Percentiles rank a stretch among this genome's conserved stretches.
Evolutionary conservation across 1,284 basidiomycete species (phyloP).

Genomic region (Hypsizygus ulmarius): DNA sequence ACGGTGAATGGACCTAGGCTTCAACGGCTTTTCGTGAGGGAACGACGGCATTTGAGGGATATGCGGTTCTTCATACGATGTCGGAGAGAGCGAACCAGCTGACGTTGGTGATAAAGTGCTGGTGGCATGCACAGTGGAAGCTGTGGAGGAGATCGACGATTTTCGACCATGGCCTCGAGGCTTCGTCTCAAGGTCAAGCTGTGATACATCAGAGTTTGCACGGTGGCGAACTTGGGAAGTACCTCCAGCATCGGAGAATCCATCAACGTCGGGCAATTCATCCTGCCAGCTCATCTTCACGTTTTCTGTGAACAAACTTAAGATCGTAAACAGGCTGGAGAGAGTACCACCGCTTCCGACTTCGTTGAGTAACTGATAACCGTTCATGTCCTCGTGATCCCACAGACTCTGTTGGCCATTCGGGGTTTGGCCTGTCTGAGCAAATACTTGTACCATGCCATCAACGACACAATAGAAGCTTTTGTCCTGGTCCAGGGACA

Average conservation of each 20-base stretch:
- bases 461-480: conserved; percentile 97
- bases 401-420: conserved; percentile 55
- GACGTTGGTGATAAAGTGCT: conserved; percentile 32
- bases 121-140: conserved; percentile 61
- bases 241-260: conserved; percentile 23
- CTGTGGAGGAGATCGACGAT: conserved; percentile 58
- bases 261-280: conserved; percentile 36
- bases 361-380: conserved; percentile 91
- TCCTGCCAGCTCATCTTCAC: conserved; percentile 91
- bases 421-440: conserved; percentile 55
- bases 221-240: conserved; percentile 28
- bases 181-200: conserved; percentile 47
- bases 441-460: conserved; percentile 84
- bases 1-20: conserved; percentile 41
- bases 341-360: conserved; percentile 94
- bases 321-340: conserved; percentile 94
- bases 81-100: conserved; percentile 29
- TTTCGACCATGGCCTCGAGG: conserved; percentile 38
- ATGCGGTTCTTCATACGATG: conserved; percentile 23
- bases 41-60: conserved; percentile 17
- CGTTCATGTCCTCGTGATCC: conserved; percentile 87
- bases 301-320: conserved; percentile 95
- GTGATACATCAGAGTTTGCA: conserved; percentile 63
- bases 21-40: conserved; percentile 26
- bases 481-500: conserved; percentile 89